phyloP scores from a whole-genome alignment of 208 protist species.

The Acanthamoeba lugdunensis region DNA sequence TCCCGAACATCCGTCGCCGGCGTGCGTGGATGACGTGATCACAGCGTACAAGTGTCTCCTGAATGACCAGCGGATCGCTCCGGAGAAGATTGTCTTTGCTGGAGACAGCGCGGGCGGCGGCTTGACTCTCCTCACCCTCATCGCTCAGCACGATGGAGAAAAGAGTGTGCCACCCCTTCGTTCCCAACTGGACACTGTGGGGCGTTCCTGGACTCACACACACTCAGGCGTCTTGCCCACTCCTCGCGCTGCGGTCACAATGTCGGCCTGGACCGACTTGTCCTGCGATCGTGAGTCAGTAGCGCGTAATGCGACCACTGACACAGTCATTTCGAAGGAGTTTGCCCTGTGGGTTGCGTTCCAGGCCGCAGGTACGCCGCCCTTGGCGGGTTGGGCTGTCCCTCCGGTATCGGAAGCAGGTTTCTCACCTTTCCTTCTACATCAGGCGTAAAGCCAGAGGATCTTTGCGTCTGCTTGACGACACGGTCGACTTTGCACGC shows the following conservation, averaged over 20 bases:
- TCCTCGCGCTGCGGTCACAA: conserved; percentile 5
- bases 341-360: background rate
- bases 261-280: conserved; percentile 64
- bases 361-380: background rate
- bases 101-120: conserved; percentile 71
- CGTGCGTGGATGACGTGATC: conserved; percentile 5
- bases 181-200: background rate
- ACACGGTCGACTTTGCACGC: conserved; percentile 42
- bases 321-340: background rate
- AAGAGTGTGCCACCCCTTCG: background rate
- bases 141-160: conserved; percentile 39
- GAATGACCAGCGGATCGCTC: background rate
- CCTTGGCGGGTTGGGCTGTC: no score
- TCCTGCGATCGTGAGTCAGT: background rate
- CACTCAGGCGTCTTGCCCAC: conserved; percentile 18
- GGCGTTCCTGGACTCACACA: background rate
- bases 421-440: no score
- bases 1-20: conserved; percentile 33
- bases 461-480: no score
- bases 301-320: background rate
- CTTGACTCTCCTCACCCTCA: conserved; percentile 26
- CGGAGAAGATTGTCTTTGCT: background rate
- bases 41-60: conserved; percentile 64
- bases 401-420: no score
- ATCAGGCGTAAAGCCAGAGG: no score